Conservation (phyloP, 805 yeast genomes). For the Spathaspora passalidarum region DNA sequence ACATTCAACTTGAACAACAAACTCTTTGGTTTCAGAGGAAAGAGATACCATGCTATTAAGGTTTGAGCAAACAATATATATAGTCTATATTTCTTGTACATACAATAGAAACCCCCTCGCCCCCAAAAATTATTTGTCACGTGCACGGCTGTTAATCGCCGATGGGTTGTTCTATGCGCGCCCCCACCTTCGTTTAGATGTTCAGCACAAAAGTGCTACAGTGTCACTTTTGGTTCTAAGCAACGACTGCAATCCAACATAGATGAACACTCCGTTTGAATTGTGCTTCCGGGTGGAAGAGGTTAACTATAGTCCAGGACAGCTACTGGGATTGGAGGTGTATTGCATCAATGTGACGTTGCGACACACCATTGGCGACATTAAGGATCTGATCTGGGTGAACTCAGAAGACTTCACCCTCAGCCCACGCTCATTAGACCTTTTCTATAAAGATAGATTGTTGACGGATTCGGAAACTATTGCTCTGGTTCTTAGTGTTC, state of each 20-base stretch:
- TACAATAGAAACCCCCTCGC: background rate
- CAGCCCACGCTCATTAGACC: slow-evolving; percentile 22
- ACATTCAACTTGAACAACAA: slow-evolving; percentile 89
- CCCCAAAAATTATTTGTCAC: no score
- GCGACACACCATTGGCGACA: slow-evolving; percentile 18
- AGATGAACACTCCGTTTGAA: slow-evolving; percentile 5
- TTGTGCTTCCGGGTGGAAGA: slow-evolving; percentile 5
- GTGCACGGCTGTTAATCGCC: no score
- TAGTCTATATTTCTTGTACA: background rate
- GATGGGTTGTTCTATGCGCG: no score
- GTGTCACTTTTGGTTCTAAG: no score
- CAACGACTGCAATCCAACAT: background rate
- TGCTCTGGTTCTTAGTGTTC: slow-evolving; percentile 8
- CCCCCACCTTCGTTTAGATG: no score
- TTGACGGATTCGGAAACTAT: slow-evolving; percentile 13
- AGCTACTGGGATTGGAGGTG: background rate
- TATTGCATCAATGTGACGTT: slow-evolving; percentile 16
- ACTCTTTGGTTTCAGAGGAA: slow-evolving; percentile 91
- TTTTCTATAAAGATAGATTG: slow-evolving; percentile 11
- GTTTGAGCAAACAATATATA: slow-evolving; percentile 4
- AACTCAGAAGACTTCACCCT: slow-evolving; percentile 19
- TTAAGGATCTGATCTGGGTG: slow-evolving; percentile 27
- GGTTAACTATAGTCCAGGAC: background rate
- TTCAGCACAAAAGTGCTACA: no score
- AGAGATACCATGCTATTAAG: slow-evolving; percentile 84